Evolutionary conservation across 78 protist genomes (phyloP), one percentile per base, ranked within the genome.

Genomic region (Emiliania huxleyi): DNA sequence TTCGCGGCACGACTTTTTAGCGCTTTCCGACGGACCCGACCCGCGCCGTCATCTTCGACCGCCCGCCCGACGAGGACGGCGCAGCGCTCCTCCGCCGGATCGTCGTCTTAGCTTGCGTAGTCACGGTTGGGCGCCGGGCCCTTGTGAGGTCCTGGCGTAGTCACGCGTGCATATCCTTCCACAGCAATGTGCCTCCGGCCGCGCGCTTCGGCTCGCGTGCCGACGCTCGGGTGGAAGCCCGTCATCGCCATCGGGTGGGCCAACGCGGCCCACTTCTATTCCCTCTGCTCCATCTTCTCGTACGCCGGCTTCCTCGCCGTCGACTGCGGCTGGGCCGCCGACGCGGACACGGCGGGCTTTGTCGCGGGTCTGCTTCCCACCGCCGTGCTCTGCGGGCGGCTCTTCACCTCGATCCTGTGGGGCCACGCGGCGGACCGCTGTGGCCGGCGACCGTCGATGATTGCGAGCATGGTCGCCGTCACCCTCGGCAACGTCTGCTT

Each of bases 231-330:
- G n/a, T n/a, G n/a, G n/a, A n/a, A n/a, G n/a, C n/a, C n/a, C n/a
- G n/a, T n/a, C n/a, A n/a, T n/a, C n/a, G 71, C 29, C 71, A n/a
- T 69, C 38, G 1, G 77, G 15, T 15, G 23, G 38, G 1, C 25
- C 77, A 33, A n/a, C n/a, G n/a, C n/a, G 33, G 87, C 87, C 19
- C 87, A 79, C 35, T 79, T 79, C 87, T 79, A 79, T 52, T 43
- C 55, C 26, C 3, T 79, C 26, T 38, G 52, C 52, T 43, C 52
- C 87, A 79, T 79, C 87, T 79, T 79, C 87, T 79, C 87, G 35
- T 79, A 79, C 49, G 87, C 87, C 19, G 87, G 87, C 49, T 79
- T 43, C 87, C 52, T 79, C 35, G 1, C 52, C 3, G 87, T 79
- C 15, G 87, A 79, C 52, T 1, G 3, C 26, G 87, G 87, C 25